Conservation (phyloP, 306 rosid species). For the Geum urbanum region DNA sequence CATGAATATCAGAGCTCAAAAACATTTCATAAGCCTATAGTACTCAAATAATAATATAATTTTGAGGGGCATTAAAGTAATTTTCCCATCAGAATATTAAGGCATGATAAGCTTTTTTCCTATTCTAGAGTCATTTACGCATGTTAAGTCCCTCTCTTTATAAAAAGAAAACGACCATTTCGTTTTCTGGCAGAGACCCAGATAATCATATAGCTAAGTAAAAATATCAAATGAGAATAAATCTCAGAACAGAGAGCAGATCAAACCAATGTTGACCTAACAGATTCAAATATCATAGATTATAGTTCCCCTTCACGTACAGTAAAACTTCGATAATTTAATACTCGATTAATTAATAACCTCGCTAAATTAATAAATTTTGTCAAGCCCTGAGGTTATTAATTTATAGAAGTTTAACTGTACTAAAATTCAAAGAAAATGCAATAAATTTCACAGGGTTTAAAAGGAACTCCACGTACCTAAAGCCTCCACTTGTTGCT, state of each 20-base stretch:
- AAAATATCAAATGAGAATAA: neutral
- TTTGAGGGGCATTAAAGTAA: conserved; percentile 39
- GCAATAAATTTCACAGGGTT: neutral
- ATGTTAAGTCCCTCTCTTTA: conserved; percentile 7
- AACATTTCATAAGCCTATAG: neutral
- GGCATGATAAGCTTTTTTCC: neutral
- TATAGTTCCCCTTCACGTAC: neutral
- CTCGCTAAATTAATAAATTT: too few species aligned
- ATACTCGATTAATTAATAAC: too few species aligned
- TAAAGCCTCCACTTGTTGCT: conserved; percentile 34
- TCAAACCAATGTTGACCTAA: conserved; percentile 6
- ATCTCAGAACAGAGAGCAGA: conserved; percentile 5
- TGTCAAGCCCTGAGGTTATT: too few species aligned
- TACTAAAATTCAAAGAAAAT: neutral
- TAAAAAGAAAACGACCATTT: conserved; percentile 11
- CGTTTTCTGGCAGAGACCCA: conserved; percentile 1
- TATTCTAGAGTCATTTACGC: conserved; percentile 1
- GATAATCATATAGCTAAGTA: neutral
- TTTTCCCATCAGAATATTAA: conserved; percentile 14
- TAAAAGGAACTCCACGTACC: conserved; percentile 31
- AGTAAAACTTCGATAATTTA: neutral
- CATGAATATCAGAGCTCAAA: conserved; percentile 5
- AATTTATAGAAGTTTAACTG: too few species aligned
- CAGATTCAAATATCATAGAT: neutral
- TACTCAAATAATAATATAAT: conserved; percentile 5